A percentile compares a stretch with the other conserved stretches of the same genome.
phyloP scores from a whole-genome alignment of 176 grass and related monocot species.

The Oryza australiensis region DNA sequence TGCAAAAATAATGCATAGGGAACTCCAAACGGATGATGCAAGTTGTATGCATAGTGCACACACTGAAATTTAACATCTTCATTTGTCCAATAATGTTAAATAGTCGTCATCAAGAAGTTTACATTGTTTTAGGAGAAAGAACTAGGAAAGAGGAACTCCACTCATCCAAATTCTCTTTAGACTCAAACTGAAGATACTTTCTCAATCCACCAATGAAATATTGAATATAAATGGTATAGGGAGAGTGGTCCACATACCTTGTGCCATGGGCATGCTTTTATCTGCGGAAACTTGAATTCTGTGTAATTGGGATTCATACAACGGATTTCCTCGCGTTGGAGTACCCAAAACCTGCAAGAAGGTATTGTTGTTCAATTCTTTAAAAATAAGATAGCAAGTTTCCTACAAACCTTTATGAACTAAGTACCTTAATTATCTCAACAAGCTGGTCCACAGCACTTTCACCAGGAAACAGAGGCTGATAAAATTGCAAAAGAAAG shows the following conservation, averaged over 20 bases:
- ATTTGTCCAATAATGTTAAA: not conserved
- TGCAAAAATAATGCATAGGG: not conserved
- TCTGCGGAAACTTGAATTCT: slow-evolving; percentile 65
- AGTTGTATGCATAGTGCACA: not conserved
- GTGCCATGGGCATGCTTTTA: slow-evolving; percentile 66
- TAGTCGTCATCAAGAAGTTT: not conserved
- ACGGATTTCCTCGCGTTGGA: slow-evolving; percentile 56
- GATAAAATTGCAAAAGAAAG: slow-evolving; percentile 9
- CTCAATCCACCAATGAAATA: not conserved
- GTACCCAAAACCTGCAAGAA: slow-evolving; percentile 57
- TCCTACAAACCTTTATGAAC: not conserved
- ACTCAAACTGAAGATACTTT: not conserved
- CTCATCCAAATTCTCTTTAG: not conserved
- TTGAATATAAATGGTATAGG: not conserved
- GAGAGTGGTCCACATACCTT: slow-evolving; percentile 29
- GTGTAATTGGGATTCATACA: slow-evolving; percentile 70
- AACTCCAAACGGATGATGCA: not conserved
- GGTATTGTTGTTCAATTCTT: slow-evolving; percentile 4
- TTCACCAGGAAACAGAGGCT: slow-evolving; percentile 69
- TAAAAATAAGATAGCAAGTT: not conserved
- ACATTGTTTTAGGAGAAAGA: not conserved
- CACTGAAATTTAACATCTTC: not conserved
- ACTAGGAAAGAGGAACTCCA: not conserved
- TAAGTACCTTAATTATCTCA: slow-evolving; percentile 64
- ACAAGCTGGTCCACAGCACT: slow-evolving; percentile 73